Percentiles rank a stretch among this genome's conserved stretches.
Conservation (phyloP, 306 rosid genomes). For the Lathyrus sativus region DNA sequence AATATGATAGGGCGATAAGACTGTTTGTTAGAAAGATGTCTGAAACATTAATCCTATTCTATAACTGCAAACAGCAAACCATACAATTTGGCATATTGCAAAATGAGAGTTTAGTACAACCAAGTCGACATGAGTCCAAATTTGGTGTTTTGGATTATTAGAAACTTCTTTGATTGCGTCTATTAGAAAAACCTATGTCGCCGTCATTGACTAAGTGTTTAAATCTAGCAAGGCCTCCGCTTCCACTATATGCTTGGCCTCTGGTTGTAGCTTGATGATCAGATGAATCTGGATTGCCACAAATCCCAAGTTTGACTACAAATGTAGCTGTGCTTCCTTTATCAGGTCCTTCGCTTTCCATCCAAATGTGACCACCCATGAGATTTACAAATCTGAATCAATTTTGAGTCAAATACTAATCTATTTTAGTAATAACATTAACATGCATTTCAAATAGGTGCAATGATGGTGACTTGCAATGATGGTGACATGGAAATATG, state of each 20-base stretch:
- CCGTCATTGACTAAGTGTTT: constrained; percentile 47
- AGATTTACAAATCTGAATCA: constrained; percentile 81
- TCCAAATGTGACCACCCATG: constrained; percentile 96
- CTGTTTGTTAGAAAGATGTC: constrained; percentile 31
- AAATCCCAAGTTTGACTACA: constrained; percentile 74
- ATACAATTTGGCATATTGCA: constrained; percentile 37
- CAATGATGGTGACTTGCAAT: constrained; percentile 1
- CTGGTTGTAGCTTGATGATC: constrained; percentile 44
- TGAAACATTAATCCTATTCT: constrained; percentile 33
- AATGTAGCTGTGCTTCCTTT: constrained; percentile 73
- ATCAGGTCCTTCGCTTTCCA: constrained; percentile 80
- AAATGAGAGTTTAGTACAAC: constrained; percentile 31
- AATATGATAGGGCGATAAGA: constrained; percentile 12
- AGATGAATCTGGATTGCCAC: constrained; percentile 53
- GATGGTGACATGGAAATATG: not conserved
- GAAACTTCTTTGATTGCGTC: constrained; percentile 69
- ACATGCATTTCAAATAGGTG: constrained; percentile 5
- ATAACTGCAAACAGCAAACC: constrained; percentile 38
- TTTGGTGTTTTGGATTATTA: constrained; percentile 32
- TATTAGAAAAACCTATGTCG: constrained; percentile 46
- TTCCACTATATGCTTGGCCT: constrained; percentile 55
- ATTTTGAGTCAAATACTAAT: constrained; percentile 20
- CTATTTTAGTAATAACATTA: not conserved
- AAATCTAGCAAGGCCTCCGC: constrained; percentile 65
- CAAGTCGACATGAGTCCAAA: constrained; percentile 12